Evolutionary conservation across 331 rosid species (phyloP).

Genomic region (Erythrophleum ivorense): DNA sequence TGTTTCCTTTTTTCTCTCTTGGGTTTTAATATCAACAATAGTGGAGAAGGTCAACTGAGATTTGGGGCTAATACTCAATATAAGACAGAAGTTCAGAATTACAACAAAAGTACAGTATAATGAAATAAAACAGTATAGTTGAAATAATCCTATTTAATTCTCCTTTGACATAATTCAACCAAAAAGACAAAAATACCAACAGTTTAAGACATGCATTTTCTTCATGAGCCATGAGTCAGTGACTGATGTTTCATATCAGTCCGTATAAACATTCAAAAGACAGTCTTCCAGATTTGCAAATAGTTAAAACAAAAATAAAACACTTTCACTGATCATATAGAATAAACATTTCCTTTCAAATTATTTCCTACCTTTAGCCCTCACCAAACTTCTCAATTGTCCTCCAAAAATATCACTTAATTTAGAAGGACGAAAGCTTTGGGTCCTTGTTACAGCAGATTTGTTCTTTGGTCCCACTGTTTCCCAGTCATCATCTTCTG

Average conservation of each 20-base stretch:
- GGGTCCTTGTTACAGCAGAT: constrained; percentile 95
- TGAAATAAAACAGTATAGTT: too few relatives aligned
- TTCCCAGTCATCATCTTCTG: constrained; percentile 94
- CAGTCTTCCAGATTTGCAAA: constrained; percentile 4
- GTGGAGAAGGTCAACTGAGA: too few relatives aligned
- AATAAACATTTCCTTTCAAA: too few relatives aligned
- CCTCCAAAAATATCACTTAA: constrained; percentile 88
- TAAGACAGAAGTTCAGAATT: too few relatives aligned
- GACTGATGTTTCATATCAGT: background rate
- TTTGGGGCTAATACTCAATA: too few relatives aligned
- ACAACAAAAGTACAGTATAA: background rate
- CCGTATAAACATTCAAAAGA: background rate
- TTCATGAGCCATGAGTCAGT: background rate
- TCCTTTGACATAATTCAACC: background rate
- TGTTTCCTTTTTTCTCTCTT: background rate
- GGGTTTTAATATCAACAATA: background rate
- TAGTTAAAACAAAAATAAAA: too few relatives aligned
- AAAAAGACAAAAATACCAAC: background rate
- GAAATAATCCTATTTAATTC: background rate
- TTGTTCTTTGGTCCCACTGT: constrained; percentile 92
- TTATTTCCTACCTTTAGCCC: too few relatives aligned
- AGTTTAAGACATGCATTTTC: background rate
- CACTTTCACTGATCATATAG: too few relatives aligned
- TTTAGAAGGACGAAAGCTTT: constrained; percentile 80
- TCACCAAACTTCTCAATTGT: constrained; percentile 29